Percentiles rank a stretch among this genome's conserved stretches.
Evolutionary conservation across 1,284 basidiomycete genomes (phyloP).

Genomic region (Ceratobasidium papillatum): DNA sequence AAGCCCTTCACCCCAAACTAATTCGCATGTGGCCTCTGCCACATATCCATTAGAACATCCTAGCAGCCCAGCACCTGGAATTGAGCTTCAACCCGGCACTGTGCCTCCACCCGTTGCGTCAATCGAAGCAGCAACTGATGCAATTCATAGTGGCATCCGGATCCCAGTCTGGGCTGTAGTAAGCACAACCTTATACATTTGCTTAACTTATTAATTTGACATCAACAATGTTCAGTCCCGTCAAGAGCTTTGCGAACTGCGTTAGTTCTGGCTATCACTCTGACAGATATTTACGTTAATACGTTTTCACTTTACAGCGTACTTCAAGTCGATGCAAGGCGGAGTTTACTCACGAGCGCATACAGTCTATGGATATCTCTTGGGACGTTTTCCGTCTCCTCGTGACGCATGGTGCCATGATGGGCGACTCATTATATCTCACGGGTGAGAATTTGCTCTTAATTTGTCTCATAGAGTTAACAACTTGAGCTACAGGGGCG

Average conservation of each 20-base stretch:
- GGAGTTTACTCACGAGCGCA: constrained; percentile 30
- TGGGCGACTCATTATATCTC: constrained; percentile 35
- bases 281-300: background rate
- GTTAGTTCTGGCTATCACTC: background rate
- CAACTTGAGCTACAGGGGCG: constrained; percentile 8
- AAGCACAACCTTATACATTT: background rate
- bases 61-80: background rate
- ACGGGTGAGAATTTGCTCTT: constrained; percentile 7
- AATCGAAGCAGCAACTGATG: background rate
- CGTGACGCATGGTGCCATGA: constrained; percentile 36
- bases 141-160: background rate
- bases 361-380: constrained; percentile 39
- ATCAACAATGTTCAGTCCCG: constrained; percentile 5
- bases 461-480: background rate
- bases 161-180: constrained; percentile 38
- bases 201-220: background rate
- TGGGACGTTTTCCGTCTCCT: constrained; percentile 33
- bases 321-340: constrained; percentile 40
- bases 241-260: constrained; percentile 34
- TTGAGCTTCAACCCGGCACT: background rate
- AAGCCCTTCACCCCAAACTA: background rate
- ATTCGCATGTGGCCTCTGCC: background rate
- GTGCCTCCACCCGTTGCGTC: background rate
- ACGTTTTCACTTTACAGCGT: background rate
- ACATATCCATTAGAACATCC: background rate